A percentile compares a stretch with the other conserved stretches of the same genome.
Conservation (phyloP, 768 basidiomycete species). For the Lyophyllum decastes region DNA sequence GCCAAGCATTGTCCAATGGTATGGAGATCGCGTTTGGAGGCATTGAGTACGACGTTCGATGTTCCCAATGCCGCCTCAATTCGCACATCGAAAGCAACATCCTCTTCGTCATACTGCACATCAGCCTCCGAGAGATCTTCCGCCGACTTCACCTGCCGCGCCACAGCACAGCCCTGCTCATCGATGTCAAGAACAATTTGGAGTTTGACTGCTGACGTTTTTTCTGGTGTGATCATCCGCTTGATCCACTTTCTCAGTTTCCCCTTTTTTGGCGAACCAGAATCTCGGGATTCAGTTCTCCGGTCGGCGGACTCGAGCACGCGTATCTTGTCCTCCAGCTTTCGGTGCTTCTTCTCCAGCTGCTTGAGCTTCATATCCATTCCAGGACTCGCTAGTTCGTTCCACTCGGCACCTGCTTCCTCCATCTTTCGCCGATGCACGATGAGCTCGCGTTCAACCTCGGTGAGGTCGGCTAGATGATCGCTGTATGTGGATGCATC, state of each 20-base stretch:
- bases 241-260: constrained; percentile 66
- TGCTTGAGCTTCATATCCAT: constrained; percentile 42
- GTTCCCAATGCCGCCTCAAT: constrained; percentile 43
- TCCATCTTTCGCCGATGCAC: constrained; percentile 22
- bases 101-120: neutral
- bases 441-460: constrained; percentile 29
- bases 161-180: constrained; percentile 39
- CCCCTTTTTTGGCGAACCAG: constrained; percentile 36
- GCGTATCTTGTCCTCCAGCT: constrained; percentile 34
- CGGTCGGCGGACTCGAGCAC: constrained; percentile 25
- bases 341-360: constrained; percentile 43
- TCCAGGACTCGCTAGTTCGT: constrained; percentile 13
- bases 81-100: constrained; percentile 33
- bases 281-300: constrained; percentile 26
- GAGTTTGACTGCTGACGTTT: constrained; percentile 27
- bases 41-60: constrained; percentile 49
- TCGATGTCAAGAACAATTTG: constrained; percentile 44
- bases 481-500: constrained; percentile 31
- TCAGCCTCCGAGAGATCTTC: constrained; percentile 4
- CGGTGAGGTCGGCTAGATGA: constrained; percentile 25
- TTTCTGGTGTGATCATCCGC: constrained; percentile 51
- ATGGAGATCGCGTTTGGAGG: constrained; percentile 57
- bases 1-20: constrained; percentile 54
- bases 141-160: constrained; percentile 32
- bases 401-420: constrained; percentile 13